phyloP scores from a whole-genome alignment of 768 basidiomycete genomes.

The Hygrophorus pudorinus region DNA sequence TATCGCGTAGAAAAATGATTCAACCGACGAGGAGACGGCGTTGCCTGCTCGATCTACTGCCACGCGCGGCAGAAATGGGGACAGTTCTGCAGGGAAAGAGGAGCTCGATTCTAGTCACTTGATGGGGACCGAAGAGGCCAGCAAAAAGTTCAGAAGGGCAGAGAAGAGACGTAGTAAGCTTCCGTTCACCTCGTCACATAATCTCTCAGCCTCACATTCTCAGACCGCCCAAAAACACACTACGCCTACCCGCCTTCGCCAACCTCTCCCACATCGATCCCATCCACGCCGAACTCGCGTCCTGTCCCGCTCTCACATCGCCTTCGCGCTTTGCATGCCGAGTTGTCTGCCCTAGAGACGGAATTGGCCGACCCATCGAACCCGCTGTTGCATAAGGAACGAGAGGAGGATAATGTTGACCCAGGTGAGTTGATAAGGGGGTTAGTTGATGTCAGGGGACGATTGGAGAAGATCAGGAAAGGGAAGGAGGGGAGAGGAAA shows the following conservation, averaged over 20 bases:
- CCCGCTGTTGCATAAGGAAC: slow-evolving; percentile 49
- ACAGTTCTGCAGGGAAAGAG: slow-evolving; percentile 33
- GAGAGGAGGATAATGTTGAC: slow-evolving; percentile 52
- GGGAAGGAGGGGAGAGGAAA: slow-evolving; percentile 56
- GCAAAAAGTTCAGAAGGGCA: slow-evolving; percentile 59
- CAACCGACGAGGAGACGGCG: slow-evolving; percentile 55
- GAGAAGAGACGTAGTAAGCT: slow-evolving; percentile 49
- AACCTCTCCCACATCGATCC: slow-evolving; percentile 35
- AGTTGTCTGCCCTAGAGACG: slow-evolving; percentile 69
- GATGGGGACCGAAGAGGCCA: slow-evolving; percentile 58
- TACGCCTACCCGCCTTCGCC: slow-evolving; percentile 67
- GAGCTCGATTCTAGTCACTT: slow-evolving; percentile 63
- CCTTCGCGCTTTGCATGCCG: slow-evolving; percentile 59
- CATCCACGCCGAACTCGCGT: slow-evolving; percentile 16
- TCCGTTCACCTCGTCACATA: not conserved
- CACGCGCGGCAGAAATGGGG: slow-evolving; percentile 28
- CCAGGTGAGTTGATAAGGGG: slow-evolving; percentile 70
- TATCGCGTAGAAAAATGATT: slow-evolving; percentile 42
- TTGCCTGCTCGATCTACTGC: slow-evolving; percentile 28
- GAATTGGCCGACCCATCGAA: slow-evolving; percentile 80
- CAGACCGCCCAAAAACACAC: slow-evolving; percentile 44
- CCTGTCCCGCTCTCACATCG: slow-evolving; percentile 46
- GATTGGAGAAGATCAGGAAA: slow-evolving; percentile 58
- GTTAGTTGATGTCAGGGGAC: slow-evolving; percentile 60
- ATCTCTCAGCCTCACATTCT: not conserved